Percentiles rank a stretch among this genome's conserved stretches.
Conservation (phyloP, 2,329 filamentous ascomycete species). For the Penicillium vulpinum region DNA sequence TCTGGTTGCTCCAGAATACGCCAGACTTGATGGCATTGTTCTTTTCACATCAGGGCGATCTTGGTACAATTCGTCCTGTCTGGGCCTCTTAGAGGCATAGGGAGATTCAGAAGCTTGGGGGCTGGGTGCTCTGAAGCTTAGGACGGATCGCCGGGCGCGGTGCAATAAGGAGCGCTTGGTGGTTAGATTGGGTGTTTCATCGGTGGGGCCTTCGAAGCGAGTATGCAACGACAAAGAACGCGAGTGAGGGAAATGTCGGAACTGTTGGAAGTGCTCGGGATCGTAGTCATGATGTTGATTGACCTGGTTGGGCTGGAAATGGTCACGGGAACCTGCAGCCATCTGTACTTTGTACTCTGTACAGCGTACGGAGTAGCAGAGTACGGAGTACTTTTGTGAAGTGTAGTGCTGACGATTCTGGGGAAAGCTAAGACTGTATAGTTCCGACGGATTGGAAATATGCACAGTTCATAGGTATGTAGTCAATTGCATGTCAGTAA, state of each 20-base stretch:
- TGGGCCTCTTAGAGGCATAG: constrained; percentile 33
- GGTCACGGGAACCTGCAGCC: constrained; percentile 9
- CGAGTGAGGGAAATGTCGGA: background rate
- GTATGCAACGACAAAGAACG: constrained; percentile 18
- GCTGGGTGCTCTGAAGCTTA: constrained; percentile 27
- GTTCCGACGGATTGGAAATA: background rate
- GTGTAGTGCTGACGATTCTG: constrained; percentile 1
- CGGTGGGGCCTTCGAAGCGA: constrained; percentile 38
- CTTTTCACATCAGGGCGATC: constrained; percentile 33
- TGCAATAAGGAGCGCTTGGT: constrained; percentile 43
- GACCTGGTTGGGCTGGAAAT: constrained; percentile 7
- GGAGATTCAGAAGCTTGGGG: constrained; percentile 21
- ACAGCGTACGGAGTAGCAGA: background rate
- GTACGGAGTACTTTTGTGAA: background rate
- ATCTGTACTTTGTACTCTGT: background rate
- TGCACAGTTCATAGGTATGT: background rate
- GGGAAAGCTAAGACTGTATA: constrained; percentile 5
- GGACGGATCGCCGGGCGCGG: constrained; percentile 32
- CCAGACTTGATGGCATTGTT: constrained; percentile 36
- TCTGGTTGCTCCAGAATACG: constrained; percentile 30
- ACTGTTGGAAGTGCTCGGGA: background rate
- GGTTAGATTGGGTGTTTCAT: constrained; percentile 47
- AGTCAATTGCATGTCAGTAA: background rate
- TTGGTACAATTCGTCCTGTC: constrained; percentile 23
- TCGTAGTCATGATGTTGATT: background rate